A percentile compares a stretch with the other conserved stretches of the same genome.
Conservation (phyloP, 163 green algal species). For the Chlorella variabilis region DNA sequence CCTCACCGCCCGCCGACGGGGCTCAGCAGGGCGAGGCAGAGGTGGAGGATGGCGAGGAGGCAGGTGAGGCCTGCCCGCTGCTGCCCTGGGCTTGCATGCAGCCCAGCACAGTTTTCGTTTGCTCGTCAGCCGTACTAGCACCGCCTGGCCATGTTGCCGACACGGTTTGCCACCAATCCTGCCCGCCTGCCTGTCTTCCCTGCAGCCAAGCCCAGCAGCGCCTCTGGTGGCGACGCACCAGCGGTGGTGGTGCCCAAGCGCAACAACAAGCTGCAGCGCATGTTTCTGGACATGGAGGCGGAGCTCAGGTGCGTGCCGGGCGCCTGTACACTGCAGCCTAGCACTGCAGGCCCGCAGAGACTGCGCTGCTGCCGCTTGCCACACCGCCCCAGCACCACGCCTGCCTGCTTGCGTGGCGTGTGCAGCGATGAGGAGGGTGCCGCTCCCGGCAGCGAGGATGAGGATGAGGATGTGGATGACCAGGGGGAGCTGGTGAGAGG, state of each 20-base stretch:
- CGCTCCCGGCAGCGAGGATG: constrained; percentile 17
- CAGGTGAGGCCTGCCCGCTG: no score
- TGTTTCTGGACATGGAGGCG: constrained; percentile 51
- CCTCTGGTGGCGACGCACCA: neutral
- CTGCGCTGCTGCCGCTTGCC: no score
- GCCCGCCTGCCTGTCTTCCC: neutral
- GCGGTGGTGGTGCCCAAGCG: constrained; percentile 11
- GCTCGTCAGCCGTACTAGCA: no score
- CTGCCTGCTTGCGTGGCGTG: no score
- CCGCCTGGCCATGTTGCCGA: no score
- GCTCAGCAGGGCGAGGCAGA: neutral
- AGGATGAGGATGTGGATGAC: constrained; percentile 48
- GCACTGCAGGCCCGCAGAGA: no score
- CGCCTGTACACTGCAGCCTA: no score
- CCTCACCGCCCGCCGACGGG: neutral
- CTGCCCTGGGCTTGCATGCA: no score
- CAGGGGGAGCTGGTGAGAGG: constrained; percentile 38
- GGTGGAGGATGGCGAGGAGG: no score
- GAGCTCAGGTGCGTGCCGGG: constrained; percentile 43
- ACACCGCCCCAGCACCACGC: no score
- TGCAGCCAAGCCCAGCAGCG: constrained; percentile 8
- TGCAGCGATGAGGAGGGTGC: constrained; percentile 50
- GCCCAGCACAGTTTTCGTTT: no score
- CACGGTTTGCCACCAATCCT: no score
- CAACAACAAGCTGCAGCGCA: constrained; percentile 19